phyloP scores from a whole-genome alignment of 2,329 filamentous ascomycete species.

The Claviceps humidiphila region DNA sequence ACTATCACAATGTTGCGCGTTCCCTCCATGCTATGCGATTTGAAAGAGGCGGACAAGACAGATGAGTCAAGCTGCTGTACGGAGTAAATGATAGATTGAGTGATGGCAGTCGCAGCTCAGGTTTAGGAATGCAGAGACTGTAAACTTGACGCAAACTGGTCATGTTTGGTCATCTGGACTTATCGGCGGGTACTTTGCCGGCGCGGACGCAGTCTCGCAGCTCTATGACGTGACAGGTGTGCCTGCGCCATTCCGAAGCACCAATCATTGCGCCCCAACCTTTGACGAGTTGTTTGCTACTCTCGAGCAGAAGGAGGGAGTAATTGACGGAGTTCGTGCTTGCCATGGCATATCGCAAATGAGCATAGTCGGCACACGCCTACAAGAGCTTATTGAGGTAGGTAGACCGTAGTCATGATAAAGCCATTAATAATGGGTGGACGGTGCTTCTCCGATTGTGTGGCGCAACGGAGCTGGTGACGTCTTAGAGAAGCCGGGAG shows the following conservation, averaged over 20 bases:
- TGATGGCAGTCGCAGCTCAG: too few relatives aligned
- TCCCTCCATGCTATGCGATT: constrained; percentile 17
- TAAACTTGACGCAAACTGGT: too few relatives aligned
- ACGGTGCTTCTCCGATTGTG: background rate
- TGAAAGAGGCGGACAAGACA: background rate
- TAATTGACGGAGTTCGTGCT: too few relatives aligned
- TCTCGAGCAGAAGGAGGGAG: too few relatives aligned
- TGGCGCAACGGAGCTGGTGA: background rate
- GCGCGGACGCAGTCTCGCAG: too few relatives aligned
- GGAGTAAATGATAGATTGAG: too few relatives aligned
- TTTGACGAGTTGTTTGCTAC: too few relatives aligned
- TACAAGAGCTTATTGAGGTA: background rate
- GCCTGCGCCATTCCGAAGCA: background rate
- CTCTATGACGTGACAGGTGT: background rate
- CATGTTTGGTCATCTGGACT: too few relatives aligned
- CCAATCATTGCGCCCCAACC: background rate
- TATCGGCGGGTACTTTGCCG: too few relatives aligned
- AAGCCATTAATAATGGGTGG: background rate
- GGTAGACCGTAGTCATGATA: background rate
- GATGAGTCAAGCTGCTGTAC: too few relatives aligned
- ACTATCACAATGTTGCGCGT: constrained; percentile 37
- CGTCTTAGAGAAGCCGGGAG: background rate
- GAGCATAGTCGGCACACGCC: background rate
- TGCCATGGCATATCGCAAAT: too few relatives aligned
- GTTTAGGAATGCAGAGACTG: too few relatives aligned